These are phyloP conservation scores for Arthrobotrys conoides DNA, from an alignment of 2,329 filamentous ascomycete genomes.

Conservation along the genomic window DNA sequence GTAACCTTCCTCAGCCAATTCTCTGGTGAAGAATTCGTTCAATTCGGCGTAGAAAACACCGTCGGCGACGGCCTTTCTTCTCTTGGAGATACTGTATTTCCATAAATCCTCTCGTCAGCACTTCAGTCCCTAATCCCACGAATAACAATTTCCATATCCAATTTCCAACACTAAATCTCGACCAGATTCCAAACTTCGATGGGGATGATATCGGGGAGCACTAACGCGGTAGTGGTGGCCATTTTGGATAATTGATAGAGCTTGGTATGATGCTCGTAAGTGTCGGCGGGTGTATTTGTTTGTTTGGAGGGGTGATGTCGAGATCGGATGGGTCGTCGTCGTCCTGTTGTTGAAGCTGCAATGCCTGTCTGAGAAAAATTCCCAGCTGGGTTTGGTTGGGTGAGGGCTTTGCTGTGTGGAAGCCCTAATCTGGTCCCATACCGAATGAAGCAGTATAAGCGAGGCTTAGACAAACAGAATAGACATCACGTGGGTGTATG, in stretches of 20 bases:
- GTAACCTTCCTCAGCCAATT: slow-evolving; percentile 99
- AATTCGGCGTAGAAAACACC: slow-evolving; percentile 99
- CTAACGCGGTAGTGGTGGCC: slow-evolving; percentile 58
- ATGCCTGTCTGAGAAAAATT: slow-evolving; percentile 47
- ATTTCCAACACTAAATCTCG: neutral
- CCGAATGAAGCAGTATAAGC: slow-evolving; percentile 18
- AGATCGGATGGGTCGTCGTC: slow-evolving; percentile 48
- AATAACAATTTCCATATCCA: slow-evolving; percentile 9
- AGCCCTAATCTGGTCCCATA: slow-evolving; percentile 52
- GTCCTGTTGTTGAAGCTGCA: slow-evolving; percentile 49
- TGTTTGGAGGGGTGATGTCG: slow-evolving; percentile 26
- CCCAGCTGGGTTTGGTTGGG: slow-evolving; percentile 35
- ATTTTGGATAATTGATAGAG: slow-evolving; percentile 45
- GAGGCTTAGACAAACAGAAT: slow-evolving; percentile 33
- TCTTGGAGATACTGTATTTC: slow-evolving; percentile 64
- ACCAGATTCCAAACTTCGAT: slow-evolving; percentile 11
- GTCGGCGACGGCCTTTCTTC: slow-evolving; percentile 85
- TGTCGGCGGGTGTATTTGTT: slow-evolving; percentile 12
- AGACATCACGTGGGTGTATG: slow-evolving; percentile 21
- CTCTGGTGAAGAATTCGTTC: slow-evolving; percentile 99
- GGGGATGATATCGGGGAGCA: slow-evolving; percentile 21
- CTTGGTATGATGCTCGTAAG: slow-evolving; percentile 37
- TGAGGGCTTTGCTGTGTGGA: slow-evolving; percentile 51
- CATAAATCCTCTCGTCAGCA: slow-evolving; percentile 53
- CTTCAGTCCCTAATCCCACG: slow-evolving; percentile 24